A percentile compares a stretch with the other conserved stretches of the same genome.
These are phyloP conservation scores for Rubroboletus satanas DNA, from an alignment of 768 basidiomycete species.

Conservation along the genomic window DNA sequence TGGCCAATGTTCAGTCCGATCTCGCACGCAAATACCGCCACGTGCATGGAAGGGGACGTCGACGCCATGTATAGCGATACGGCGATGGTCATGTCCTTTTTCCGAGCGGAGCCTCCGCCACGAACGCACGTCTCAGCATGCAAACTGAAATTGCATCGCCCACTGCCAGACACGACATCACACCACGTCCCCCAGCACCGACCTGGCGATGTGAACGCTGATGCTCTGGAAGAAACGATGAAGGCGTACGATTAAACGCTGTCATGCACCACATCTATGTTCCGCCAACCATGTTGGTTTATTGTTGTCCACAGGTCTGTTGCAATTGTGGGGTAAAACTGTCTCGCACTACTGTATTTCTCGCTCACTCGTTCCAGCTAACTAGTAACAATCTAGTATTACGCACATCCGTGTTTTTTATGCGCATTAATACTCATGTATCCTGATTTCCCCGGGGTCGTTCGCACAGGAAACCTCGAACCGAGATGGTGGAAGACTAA, in stretches of 20 bases:
- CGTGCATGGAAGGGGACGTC: background rate
- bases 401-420: background rate
- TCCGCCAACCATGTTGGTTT: background rate
- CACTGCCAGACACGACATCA: background rate
- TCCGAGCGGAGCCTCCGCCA: too few relatives aligned
- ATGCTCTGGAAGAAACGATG: slow-evolving; percentile 29
- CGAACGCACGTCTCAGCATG: background rate
- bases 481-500: too few relatives aligned
- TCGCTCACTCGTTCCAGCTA: background rate
- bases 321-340: background rate
- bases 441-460: background rate
- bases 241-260: slow-evolving; percentile 25
- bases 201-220: slow-evolving; percentile 15
- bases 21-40: background rate
- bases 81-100: background rate
- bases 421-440: background rate
- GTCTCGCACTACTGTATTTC: background rate
- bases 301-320: background rate
- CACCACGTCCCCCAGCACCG: background rate
- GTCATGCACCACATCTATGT: background rate
- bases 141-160: slow-evolving; percentile 1
- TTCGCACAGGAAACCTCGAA: too few relatives aligned
- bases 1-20: too few relatives aligned
- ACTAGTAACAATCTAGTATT: background rate
- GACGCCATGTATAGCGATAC: background rate